Conservation (phyloP, 352 stramenopile genomes). For the Phytophthora sansomeana region DNA sequence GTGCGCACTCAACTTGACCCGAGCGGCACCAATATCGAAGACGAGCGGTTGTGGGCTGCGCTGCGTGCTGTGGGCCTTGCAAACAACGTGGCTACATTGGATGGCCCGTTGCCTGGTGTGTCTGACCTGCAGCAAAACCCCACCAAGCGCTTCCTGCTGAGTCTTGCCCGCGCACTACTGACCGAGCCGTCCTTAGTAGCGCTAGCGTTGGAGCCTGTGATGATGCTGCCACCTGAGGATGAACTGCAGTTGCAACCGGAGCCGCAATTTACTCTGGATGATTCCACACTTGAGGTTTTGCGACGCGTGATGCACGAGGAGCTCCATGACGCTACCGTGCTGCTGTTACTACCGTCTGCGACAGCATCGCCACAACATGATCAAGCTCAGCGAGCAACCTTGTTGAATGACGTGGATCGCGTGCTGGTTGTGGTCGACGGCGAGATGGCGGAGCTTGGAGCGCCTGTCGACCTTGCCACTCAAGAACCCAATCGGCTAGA, state of each 20-base stretch:
- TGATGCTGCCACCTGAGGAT: constrained; percentile 27
- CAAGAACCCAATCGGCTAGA: constrained; percentile 50
- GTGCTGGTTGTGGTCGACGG: constrained; percentile 97
- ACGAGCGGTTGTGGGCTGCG: constrained; percentile 42
- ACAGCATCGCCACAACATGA: constrained; percentile 33
- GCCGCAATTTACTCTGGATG: constrained; percentile 46
- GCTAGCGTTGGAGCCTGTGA: constrained; percentile 53
- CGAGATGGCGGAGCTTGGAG: constrained; percentile 86
- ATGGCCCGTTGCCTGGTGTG: constrained; percentile 62
- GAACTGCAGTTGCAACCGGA: constrained; percentile 22
- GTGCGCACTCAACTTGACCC: constrained; percentile 95
- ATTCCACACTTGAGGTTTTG: constrained; percentile 71
- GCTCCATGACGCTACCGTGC: constrained; percentile 93
- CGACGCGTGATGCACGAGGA: constrained; percentile 84
- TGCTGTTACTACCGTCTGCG: constrained; percentile 96
- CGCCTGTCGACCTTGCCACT: constrained; percentile 69
- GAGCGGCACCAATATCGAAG: constrained; percentile 58
- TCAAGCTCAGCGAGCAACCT: constrained; percentile 25
- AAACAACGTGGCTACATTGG: constrained; percentile 71
- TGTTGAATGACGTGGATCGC: constrained; percentile 96
- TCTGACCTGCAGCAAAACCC: constrained; percentile 92
- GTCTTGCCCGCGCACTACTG: constrained; percentile 95
- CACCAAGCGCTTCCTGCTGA: constrained; percentile 97
- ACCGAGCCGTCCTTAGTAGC: constrained; percentile 89
- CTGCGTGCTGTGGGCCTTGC: constrained; percentile 62